Conservation (phyloP, 1,139 yeast genomes). For the Lizanozyma gosingica region DNA sequence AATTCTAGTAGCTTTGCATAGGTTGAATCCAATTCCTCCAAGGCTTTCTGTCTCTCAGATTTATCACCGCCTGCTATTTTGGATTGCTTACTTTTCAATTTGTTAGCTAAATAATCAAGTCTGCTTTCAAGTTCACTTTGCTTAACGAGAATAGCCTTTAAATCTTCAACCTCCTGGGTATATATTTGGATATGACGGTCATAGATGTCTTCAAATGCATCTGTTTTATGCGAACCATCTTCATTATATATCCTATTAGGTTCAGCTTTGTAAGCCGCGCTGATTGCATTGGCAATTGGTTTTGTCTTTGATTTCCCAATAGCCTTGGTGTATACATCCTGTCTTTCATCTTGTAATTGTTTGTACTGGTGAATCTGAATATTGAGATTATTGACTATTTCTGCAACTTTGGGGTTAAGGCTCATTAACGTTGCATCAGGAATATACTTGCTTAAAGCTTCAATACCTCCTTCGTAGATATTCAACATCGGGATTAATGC, state of each 20-base stretch:
- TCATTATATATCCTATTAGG: constrained; percentile 19
- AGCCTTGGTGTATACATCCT: constrained; percentile 13
- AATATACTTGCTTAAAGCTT: constrained; percentile 29
- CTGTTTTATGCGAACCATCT: constrained; percentile 14
- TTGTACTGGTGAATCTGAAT: not conserved
- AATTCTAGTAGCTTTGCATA: constrained; percentile 49
- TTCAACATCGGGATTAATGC: constrained; percentile 43
- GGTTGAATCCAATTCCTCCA: constrained; percentile 48
- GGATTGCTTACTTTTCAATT: constrained; percentile 21
- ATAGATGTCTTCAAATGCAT: constrained; percentile 23
- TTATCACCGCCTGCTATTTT: constrained; percentile 17
- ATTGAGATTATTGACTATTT: constrained; percentile 12
- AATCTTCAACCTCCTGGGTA: constrained; percentile 6
- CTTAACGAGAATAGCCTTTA: constrained; percentile 9
- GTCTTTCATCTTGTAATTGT: constrained; percentile 7
- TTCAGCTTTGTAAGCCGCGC: constrained; percentile 19
- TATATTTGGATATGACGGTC: constrained; percentile 24
- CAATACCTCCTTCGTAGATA: constrained; percentile 20
- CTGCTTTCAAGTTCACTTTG: constrained; percentile 37
- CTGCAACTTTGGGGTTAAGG: constrained; percentile 15
- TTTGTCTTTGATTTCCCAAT: constrained; percentile 13
- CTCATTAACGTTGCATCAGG: constrained; percentile 35
- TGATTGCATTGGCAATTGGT: constrained; percentile 11
- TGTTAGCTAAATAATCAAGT: constrained; percentile 31
- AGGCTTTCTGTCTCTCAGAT: constrained; percentile 34